Percentiles rank a stretch among this genome's conserved stretches.
Evolutionary conservation across 1,139 yeast species (phyloP).

Genomic region (Pichia sp.): DNA sequence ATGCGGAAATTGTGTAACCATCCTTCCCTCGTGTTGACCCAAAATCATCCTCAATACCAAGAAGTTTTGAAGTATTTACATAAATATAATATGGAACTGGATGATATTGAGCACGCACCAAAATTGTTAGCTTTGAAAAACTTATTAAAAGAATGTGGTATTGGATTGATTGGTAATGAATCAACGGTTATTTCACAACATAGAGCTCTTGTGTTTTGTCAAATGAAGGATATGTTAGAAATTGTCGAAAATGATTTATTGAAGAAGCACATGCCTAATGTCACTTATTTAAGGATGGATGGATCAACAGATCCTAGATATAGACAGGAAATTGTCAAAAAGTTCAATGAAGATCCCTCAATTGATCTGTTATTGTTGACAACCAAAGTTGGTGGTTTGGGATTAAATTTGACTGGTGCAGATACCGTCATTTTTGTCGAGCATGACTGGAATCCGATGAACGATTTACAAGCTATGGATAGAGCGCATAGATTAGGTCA

Average conservation of each 20-base stretch:
- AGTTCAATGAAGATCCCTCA: constrained; percentile 93
- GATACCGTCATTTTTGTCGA: constrained; percentile 98
- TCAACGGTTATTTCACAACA: constrained; percentile 89
- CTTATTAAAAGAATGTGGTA: constrained; percentile 86
- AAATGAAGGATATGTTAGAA: constrained; percentile 94
- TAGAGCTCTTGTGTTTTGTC: constrained; percentile 92
- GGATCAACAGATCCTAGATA: constrained; percentile 92
- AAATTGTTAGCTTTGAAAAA: constrained; percentile 78
- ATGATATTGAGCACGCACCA: constrained; percentile 82
- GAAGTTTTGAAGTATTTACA: constrained; percentile 56
- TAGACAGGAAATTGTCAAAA: constrained; percentile 84
- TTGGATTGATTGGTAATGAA: constrained; percentile 41
- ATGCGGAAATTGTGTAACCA: constrained; percentile 97
- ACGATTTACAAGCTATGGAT: constrained; percentile 98
- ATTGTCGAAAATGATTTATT: constrained; percentile 88
- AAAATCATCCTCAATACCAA: constrained; percentile 74
- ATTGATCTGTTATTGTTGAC: constrained; percentile 88
- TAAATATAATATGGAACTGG: constrained; percentile 50
- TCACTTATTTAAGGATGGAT: constrained; percentile 90
- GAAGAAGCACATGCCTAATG: constrained; percentile 79
- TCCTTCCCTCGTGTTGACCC: constrained; percentile 85
- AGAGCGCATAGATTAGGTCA: constrained; percentile 98
- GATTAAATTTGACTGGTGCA: constrained; percentile 95
- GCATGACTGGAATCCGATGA: constrained; percentile 99
- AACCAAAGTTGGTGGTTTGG: constrained; percentile 97